A percentile compares a stretch with the other conserved stretches of the same genome.
These are phyloP conservation scores for Brassica carinata DNA, from an alignment of 345 rosid species.

Conservation along the genomic window DNA sequence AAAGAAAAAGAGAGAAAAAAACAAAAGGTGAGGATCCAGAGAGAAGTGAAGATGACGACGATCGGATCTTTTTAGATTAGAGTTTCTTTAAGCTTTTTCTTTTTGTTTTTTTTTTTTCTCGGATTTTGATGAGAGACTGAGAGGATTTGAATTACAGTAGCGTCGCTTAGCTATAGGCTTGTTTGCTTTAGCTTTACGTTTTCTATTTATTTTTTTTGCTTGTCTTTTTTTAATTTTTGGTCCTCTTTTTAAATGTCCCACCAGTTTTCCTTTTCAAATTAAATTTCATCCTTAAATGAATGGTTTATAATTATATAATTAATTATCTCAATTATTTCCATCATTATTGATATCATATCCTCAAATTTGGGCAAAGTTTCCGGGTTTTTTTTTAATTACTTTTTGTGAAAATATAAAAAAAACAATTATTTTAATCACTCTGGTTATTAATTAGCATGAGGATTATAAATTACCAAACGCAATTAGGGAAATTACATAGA, in stretches of 20 bases:
- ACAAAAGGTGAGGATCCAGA: slow-evolving; percentile 36
- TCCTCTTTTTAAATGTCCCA: slow-evolving; percentile 24
- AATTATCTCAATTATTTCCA: slow-evolving; percentile 33
- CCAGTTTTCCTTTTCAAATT: slow-evolving; percentile 18
- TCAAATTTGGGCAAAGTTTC: slow-evolving; percentile 34
- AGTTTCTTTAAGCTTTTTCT: not conserved
- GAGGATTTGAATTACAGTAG: slow-evolving; percentile 37
- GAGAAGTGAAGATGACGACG: slow-evolving; percentile 30
- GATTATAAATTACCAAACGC: not conserved
- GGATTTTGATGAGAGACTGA: slow-evolving; percentile 27
- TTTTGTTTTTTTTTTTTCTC: not conserved
- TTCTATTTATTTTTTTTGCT: slow-evolving; percentile 27
- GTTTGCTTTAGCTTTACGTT: slow-evolving; percentile 82
- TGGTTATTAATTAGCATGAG: not conserved
- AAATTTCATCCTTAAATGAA: not conserved
- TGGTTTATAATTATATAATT: not conserved
- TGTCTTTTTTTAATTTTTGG: not conserved
- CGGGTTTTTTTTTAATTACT: not conserved
- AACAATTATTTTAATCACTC: not conserved
- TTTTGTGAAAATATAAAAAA: not conserved
- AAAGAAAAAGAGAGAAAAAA: not conserved
- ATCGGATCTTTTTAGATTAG: slow-evolving; percentile 21
- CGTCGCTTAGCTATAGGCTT: slow-evolving; percentile 46
- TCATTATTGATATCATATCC: slow-evolving; percentile 35
- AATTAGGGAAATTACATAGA: not conserved